A percentile compares a stretch with the other conserved stretches of the same genome.
Evolutionary conservation across 306 rosid genomes (phyloP).

Genomic region (Hippophae tibetana): DNA sequence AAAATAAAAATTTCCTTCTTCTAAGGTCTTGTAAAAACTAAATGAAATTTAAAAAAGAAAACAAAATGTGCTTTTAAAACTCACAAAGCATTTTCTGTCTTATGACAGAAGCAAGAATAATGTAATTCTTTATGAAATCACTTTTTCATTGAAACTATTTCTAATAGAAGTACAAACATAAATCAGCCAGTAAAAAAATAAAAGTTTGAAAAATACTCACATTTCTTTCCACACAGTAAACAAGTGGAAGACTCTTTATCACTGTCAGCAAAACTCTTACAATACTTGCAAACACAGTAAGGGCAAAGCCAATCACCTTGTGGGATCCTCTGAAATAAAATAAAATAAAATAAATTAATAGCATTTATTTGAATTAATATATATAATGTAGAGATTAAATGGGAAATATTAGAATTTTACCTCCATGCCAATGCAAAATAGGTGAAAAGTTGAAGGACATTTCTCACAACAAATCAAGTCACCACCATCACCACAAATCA

Average conservation of each 20-base stretch:
- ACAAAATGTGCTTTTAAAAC: no score
- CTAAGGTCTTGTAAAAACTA: no score
- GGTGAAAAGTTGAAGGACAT: slow-evolving; percentile 27
- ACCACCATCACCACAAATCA: slow-evolving; percentile 37
- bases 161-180: no score
- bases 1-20: no score
- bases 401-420: slow-evolving; percentile 4
- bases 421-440: slow-evolving; percentile 22
- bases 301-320: slow-evolving; percentile 28
- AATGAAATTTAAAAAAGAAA: no score
- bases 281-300: slow-evolving; percentile 30
- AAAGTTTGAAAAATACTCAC: slow-evolving; percentile 9
- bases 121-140: no score
- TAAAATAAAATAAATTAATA: not conserved
- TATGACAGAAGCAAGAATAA: no score
- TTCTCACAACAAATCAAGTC: slow-evolving; percentile 28
- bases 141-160: no score
- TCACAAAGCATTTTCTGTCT: no score
- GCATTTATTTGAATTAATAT: not conserved
- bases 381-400: not conserved
- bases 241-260: slow-evolving; percentile 13
- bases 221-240: slow-evolving; percentile 20
- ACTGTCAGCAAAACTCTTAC: slow-evolving; percentile 2
- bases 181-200: no score
- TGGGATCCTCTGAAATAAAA: slow-evolving; percentile 23